Base-by-base conservation (phyloP, 768 basidiomycete species). In the Mycena galericulata region DNA sequence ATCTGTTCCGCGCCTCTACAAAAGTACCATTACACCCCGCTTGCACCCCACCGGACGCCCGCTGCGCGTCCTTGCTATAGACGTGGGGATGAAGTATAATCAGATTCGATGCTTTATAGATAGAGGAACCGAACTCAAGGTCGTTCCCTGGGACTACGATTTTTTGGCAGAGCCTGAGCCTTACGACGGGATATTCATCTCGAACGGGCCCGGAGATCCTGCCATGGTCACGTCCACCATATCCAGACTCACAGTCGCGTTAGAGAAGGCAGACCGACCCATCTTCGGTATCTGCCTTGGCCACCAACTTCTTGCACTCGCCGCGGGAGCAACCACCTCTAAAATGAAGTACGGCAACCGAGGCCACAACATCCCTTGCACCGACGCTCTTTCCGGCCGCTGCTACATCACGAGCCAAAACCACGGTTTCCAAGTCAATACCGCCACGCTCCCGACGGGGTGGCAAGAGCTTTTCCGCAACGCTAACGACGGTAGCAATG, bases 261-360 rank as follows among this genome's bases (percentile, higher is more conserved):
- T 96, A 83, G 78, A 92, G 74, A 89, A 87, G 72, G 90, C 87
- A 14, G 89, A 96, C 71, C 86, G 84, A 51, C 98, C 98, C 34
- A 94, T 99, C 73, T 99, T 99, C 75, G 98, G 98, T 77, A 99
- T 99, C 76, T 99, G 98, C 83, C 89, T 99, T 40, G 98, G 98
- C 40, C 97, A 99, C 79, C 98, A 99, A 82, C 86, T 99, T 36
- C 88, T 99, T 74, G 96, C 97, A 9, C 88, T 98, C 68, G 98
- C 98, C 32, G 92, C 94, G 2, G 98, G 98, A 36, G 97, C 96
- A 7, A 88, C 86, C 69, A 99, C 98, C 7, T 95, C 94, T 40
- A 99, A 99, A 82, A 99, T 99, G 96, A 98, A 98, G 84, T 99
- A 99, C 79, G 98, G 98, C 41, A 99, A 99, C 76, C 95, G 98